Evolutionary conservation across 495 filamentous ascomycete species (phyloP), one percentile per base, ranked within the genome.

Genomic region (Penicillium herquei): DNA sequence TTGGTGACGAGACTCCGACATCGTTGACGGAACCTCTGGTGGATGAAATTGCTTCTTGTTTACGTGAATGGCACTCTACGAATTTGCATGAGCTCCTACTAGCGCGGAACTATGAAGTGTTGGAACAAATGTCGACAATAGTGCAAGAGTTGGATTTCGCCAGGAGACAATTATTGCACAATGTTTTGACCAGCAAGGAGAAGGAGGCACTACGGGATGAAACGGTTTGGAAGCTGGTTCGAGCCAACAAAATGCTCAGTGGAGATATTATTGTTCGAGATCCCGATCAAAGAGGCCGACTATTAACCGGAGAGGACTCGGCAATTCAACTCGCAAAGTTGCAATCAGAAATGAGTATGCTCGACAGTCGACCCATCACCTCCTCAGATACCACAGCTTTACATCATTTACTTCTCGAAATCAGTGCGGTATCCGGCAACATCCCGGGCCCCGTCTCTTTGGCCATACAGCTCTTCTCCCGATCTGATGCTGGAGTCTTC

Each of bases 51-150:
- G 92, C 92, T 14, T 96, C 91, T 7, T 98, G 93, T 67, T 73
- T 99, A 32, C 84, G 93, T 26, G 94, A 99, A 78, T 99, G 94
- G 94, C 92, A 99, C 70, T 94, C 92, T 14, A 96, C 90, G 12
- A 96, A 96, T 65, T 81, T 98, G 41, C 95, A 98, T 70, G 92
- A 96, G 70, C 75, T 97, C n/a, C 77, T 98, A 2, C 81, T 99
- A 11, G 82, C 82, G 39, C 81, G 89, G 43, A 84, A 90, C 63
- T 98, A 99, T 74, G 73, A 78, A 37, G 78, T 86, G 48, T 80
- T 98, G 35, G 91, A 95, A 57, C 86, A 88, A 50, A 84, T 97
- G 69, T 88, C 90, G 14, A 79, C 80, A 37, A 75, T 98, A 55
- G 84, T 97, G 18, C 81, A 86, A 41, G 83, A 87, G 26, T 77